Conservation (phyloP, 192 early-diverging fungal genomes). For the Dissophora ornata region DNA sequence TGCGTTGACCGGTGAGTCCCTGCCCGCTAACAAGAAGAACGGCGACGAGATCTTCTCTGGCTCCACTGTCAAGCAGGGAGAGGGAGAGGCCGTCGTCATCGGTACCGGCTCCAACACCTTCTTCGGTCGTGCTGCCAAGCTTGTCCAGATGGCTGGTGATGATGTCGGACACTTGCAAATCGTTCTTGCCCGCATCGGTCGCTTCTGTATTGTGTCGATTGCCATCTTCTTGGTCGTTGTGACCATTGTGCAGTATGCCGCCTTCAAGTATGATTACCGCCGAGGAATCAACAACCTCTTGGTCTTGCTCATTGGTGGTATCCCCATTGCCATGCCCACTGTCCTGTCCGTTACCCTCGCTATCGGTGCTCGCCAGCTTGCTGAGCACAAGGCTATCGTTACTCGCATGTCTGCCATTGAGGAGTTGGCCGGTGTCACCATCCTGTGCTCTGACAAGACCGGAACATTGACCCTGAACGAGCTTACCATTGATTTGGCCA, state of each 20-base stretch:
- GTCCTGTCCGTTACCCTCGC: conserved; percentile 81
- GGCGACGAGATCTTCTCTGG: conserved; percentile 83
- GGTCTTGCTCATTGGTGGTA: conserved; percentile 83
- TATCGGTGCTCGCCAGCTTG: conserved; percentile 83
- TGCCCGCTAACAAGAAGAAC: conserved; percentile 74
- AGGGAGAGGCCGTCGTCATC: conserved; percentile 81
- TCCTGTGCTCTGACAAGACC: conserved; percentile 95
- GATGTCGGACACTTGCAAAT: conserved; percentile 80
- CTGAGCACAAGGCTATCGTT: conserved; percentile 85
- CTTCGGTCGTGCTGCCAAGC: conserved; percentile 84
- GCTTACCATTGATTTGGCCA: conserved; percentile 75
- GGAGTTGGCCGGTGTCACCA: conserved; percentile 82
- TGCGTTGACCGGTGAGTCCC: conserved; percentile 78
- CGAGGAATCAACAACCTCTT: conserved; percentile 84
- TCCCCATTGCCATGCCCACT: conserved; percentile 86
- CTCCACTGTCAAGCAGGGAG: conserved; percentile 85
- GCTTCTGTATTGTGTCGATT: conserved; percentile 79
- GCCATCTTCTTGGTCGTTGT: conserved; percentile 77
- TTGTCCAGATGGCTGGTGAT: conserved; percentile 78
- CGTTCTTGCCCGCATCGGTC: conserved; percentile 80
- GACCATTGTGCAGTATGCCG: conserved; percentile 78
- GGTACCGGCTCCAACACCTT: conserved; percentile 86
- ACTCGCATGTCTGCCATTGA: conserved; percentile 85
- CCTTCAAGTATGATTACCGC: conserved; percentile 75
- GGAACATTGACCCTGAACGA: conserved; percentile 94